Evolutionary conservation across 169 alveolate species (phyloP).

Genomic region (Perkinsus marinus): DNA sequence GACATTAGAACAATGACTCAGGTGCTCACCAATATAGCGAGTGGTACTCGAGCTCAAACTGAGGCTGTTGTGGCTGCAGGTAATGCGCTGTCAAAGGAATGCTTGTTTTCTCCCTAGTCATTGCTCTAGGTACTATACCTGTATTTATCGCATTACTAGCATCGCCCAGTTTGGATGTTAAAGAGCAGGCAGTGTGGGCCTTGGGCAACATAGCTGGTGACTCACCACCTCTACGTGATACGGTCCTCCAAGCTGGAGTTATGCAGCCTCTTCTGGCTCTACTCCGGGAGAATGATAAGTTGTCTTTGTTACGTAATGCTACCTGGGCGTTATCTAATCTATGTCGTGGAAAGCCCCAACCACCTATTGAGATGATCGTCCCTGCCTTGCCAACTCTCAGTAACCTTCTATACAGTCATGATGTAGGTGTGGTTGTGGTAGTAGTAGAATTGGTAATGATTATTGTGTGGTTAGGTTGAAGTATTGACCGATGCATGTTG

Average conservation of each 20-base stretch:
- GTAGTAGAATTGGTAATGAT: neutral
- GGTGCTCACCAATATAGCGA: slow-evolving; percentile 86
- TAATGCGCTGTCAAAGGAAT: too few species aligned
- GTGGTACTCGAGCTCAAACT: slow-evolving; percentile 87
- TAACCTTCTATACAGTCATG: slow-evolving; percentile 60
- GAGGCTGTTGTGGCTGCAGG: slow-evolving; percentile 59
- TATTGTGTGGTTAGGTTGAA: slow-evolving; percentile 29
- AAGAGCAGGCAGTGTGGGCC: slow-evolving; percentile 96
- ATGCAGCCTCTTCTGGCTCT: slow-evolving; percentile 60
- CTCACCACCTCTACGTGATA: slow-evolving; percentile 81
- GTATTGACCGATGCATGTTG: slow-evolving; percentile 76
- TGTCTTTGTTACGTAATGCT: slow-evolving; percentile 78
- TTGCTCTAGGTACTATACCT: slow-evolving; percentile 21
- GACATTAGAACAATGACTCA: slow-evolving; percentile 29
- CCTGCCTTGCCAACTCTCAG: slow-evolving; percentile 71
- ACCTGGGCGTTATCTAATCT: slow-evolving; percentile 89
- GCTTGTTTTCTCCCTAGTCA: too few species aligned
- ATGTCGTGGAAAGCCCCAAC: slow-evolving; percentile 77
- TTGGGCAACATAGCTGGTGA: slow-evolving; percentile 98
- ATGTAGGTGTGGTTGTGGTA: slow-evolving; percentile 16
- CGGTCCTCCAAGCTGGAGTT: slow-evolving; percentile 47
- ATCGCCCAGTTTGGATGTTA: slow-evolving; percentile 79
- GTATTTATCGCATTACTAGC: slow-evolving; percentile 57
- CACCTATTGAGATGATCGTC: slow-evolving; percentile 58
- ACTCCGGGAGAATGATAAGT: slow-evolving; percentile 59